phyloP scores from a whole-genome alignment of 441 rosid species.

The Hura crepitans region DNA sequence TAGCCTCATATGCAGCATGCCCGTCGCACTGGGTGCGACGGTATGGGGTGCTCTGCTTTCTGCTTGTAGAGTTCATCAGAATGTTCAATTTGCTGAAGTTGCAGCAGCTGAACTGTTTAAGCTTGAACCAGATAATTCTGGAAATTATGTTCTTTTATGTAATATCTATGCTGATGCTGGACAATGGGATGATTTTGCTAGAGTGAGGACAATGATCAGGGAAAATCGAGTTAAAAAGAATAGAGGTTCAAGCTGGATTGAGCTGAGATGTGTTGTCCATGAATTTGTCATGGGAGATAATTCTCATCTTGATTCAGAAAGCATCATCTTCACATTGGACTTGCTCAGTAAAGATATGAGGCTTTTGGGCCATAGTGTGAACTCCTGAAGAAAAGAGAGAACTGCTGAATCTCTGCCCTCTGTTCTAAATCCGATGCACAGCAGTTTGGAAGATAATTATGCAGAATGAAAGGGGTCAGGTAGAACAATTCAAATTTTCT shows the following conservation, averaged over 20 bases:
- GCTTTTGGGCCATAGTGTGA: constrained; percentile 19
- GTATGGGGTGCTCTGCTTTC: constrained; percentile 71
- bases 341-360: constrained; percentile 33
- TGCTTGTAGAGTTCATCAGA: constrained; percentile 54
- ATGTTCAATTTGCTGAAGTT: constrained; percentile 55
- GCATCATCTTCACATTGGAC: constrained; percentile 22
- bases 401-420: background rate
- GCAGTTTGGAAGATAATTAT: constrained; percentile 16
- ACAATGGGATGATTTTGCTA: constrained; percentile 59
- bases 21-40: constrained; percentile 50
- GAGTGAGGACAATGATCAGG: constrained; percentile 54
- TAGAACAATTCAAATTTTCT: background rate
- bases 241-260: constrained; percentile 64
- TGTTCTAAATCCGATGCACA: background rate
- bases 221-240: constrained; percentile 58
- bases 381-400: constrained; percentile 1
- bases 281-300: constrained; percentile 61
- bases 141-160: constrained; percentile 60
- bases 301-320: constrained; percentile 43
- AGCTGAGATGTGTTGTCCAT: constrained; percentile 42
- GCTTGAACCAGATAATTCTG: constrained; percentile 67
- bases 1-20: constrained; percentile 49
- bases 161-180: constrained; percentile 57
- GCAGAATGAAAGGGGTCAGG: background rate
- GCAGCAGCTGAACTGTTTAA: constrained; percentile 59